These are phyloP conservation scores for Scenedesmus sp. DNA, from an alignment of 163 green algal genomes.

Conservation along the genomic window DNA sequence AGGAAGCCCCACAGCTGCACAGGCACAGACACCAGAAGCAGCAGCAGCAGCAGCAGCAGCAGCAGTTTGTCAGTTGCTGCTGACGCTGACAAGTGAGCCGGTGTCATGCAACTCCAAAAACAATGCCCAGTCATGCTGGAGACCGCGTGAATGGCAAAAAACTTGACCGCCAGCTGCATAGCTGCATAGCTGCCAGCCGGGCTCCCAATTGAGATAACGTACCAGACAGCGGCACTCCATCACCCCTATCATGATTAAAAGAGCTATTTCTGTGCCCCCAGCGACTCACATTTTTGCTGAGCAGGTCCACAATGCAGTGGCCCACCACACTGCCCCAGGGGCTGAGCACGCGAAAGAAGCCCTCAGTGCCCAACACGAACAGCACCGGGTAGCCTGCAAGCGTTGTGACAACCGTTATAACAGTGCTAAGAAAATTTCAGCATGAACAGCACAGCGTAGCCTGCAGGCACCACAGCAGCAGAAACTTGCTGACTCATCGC, in stretches of 20 bases:
- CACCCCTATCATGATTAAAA: too few species aligned
- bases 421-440: not conserved
- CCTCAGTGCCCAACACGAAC: not conserved
- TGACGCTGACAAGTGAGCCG: not conserved
- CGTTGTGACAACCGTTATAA: too few species aligned
- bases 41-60: not conserved
- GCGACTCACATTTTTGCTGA: slow-evolving; percentile 5
- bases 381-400: not conserved
- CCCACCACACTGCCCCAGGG: not conserved
- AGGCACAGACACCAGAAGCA: not conserved
- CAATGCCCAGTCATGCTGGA: too few species aligned
- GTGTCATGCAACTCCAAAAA: not conserved
- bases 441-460: not conserved
- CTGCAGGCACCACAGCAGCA: not conserved
- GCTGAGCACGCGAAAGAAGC: not conserved
- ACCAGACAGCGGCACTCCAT: too few species aligned
- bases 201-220: too few species aligned
- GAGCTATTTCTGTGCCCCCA: too few species aligned
- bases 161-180: too few species aligned
- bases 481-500: not conserved
- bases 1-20: not conserved
- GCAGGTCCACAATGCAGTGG: slow-evolving; percentile 14
- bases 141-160: too few species aligned
- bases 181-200: too few species aligned
- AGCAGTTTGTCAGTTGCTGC: too few species aligned